A percentile compares a stretch with the other conserved stretches of the same genome.
These are phyloP conservation scores for Eremochloa ophiuroides DNA, from an alignment of 176 grass and related monocot species.

Conservation along the genomic window DNA sequence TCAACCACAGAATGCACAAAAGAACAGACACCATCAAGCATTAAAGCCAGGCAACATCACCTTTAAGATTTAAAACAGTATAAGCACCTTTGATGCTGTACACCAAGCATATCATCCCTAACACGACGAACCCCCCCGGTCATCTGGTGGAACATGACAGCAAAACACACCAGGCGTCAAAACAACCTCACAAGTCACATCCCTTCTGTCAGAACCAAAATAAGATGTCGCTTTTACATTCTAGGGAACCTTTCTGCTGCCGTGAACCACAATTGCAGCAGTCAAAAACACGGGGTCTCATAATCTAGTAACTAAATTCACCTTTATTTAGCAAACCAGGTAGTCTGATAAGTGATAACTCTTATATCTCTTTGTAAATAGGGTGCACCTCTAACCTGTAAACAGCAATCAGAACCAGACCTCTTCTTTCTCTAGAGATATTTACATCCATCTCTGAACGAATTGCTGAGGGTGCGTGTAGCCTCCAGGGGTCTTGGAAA, in stretches of 20 bases:
- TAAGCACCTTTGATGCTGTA: slow-evolving; percentile 36
- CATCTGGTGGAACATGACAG: slow-evolving; percentile 27
- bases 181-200: not conserved
- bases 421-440: slow-evolving; percentile 49
- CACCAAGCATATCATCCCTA: slow-evolving; percentile 25
- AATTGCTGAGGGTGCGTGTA: slow-evolving; percentile 26
- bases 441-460: slow-evolving; percentile 53
- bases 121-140: slow-evolving; percentile 5
- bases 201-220: slow-evolving; percentile 22
- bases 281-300: slow-evolving; percentile 12
- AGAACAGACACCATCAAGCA: not conserved
- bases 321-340: slow-evolving; percentile 62
- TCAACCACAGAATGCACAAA: not conserved
- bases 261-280: slow-evolving; percentile 17
- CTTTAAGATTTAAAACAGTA: slow-evolving; percentile 27
- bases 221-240: slow-evolving; percentile 17
- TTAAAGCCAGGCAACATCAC: not conserved
- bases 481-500: slow-evolving; percentile 55
- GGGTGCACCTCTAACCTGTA: slow-evolving; percentile 47
- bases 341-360: slow-evolving; percentile 37
- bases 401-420: slow-evolving; percentile 55
- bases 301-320: slow-evolving; percentile 39
- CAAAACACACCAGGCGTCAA: slow-evolving; percentile 32
- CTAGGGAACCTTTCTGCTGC: slow-evolving; percentile 3
- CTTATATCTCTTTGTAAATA: slow-evolving; percentile 48